phyloP scores from a whole-genome alignment of 805 yeast genomes.

The Suhomyces kilbournensis region DNA sequence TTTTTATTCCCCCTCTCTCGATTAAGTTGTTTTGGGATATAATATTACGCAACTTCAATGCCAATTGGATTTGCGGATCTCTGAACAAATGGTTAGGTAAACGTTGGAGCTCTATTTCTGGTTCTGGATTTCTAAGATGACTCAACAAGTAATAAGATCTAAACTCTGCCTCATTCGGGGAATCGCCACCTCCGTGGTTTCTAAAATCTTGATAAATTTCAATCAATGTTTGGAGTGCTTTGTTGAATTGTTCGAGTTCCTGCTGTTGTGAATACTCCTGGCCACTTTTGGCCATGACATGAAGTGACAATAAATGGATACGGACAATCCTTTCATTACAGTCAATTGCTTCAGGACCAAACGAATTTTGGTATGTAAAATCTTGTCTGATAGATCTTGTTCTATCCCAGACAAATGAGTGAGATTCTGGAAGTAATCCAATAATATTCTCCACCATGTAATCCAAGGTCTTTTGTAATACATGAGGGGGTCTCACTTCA shows the following conservation, averaged over 20 bases:
- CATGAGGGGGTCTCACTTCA: slow-evolving; percentile 90
- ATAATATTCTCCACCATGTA: slow-evolving; percentile 66
- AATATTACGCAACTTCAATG: slow-evolving; percentile 65
- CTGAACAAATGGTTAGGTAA: slow-evolving; percentile 57
- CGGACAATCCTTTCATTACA: slow-evolving; percentile 91
- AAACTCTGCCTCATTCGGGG: slow-evolving; percentile 90
- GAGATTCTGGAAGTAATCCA: slow-evolving; percentile 73
- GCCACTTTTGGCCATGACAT: slow-evolving; percentile 73
- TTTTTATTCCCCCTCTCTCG: slow-evolving; percentile 50
- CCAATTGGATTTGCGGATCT: slow-evolving; percentile 61
- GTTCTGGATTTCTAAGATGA: slow-evolving; percentile 79
- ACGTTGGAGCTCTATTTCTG: slow-evolving; percentile 70
- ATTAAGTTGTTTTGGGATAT: slow-evolving; percentile 59
- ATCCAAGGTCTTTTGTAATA: slow-evolving; percentile 63
- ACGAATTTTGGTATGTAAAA: slow-evolving; percentile 90
- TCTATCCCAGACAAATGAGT: slow-evolving; percentile 94
- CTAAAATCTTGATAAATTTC: slow-evolving; percentile 85
- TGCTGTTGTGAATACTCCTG: slow-evolving; percentile 88
- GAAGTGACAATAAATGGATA: slow-evolving; percentile 77
- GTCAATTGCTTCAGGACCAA: slow-evolving; percentile 89
- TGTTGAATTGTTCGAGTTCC: slow-evolving; percentile 90
- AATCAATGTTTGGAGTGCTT: slow-evolving; percentile 80
- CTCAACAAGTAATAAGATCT: slow-evolving; percentile 81
- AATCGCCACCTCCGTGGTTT: slow-evolving; percentile 60
- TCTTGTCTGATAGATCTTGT: slow-evolving; percentile 96